Evolutionary conservation across 345 rosid species (phyloP).

Genomic region (Brassica rapa): DNA sequence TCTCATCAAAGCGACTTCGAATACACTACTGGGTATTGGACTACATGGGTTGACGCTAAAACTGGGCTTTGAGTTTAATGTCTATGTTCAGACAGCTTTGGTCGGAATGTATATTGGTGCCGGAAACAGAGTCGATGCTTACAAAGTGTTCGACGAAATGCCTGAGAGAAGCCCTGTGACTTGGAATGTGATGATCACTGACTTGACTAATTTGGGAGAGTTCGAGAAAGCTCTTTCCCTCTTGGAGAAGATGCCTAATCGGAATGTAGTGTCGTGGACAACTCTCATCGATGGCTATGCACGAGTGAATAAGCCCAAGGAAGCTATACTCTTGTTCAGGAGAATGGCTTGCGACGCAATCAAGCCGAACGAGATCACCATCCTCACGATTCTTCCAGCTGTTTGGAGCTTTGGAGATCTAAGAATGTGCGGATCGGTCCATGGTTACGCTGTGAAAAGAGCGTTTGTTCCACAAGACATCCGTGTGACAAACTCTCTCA

Average conservation of each 20-base stretch:
- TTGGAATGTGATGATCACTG: conserved; percentile 86
- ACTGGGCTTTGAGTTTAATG: conserved; percentile 61
- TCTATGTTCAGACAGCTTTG: conserved; percentile 73
- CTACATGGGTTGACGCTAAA: conserved; percentile 59
- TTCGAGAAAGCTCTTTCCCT: conserved; percentile 57
- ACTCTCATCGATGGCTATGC: conserved; percentile 78
- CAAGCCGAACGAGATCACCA: conserved; percentile 58
- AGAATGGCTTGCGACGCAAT: conserved; percentile 63
- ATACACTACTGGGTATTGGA: conserved; percentile 50
- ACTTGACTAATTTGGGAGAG: conserved; percentile 59
- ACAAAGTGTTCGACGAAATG: conserved; percentile 69
- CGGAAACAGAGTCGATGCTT: conserved; percentile 41
- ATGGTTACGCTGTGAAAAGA: conserved; percentile 57
- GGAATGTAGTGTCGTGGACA: conserved; percentile 80
- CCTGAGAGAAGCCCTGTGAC: conserved; percentile 60
- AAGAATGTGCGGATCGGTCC: conserved; percentile 58
- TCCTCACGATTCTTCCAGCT: conserved; percentile 70
- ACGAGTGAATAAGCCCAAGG: conserved; percentile 44
- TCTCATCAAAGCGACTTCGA: conserved; percentile 53
- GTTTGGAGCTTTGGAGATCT: conserved; percentile 52
- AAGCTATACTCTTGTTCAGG: conserved; percentile 66
- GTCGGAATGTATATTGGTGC: conserved; percentile 45
- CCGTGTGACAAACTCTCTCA: conserved; percentile 63
- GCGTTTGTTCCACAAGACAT: conserved; percentile 60
- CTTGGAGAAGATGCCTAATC: conserved; percentile 63